Evolutionary conservation across 441 rosid species (phyloP).

Genomic region (Euphorbia celastroides): DNA sequence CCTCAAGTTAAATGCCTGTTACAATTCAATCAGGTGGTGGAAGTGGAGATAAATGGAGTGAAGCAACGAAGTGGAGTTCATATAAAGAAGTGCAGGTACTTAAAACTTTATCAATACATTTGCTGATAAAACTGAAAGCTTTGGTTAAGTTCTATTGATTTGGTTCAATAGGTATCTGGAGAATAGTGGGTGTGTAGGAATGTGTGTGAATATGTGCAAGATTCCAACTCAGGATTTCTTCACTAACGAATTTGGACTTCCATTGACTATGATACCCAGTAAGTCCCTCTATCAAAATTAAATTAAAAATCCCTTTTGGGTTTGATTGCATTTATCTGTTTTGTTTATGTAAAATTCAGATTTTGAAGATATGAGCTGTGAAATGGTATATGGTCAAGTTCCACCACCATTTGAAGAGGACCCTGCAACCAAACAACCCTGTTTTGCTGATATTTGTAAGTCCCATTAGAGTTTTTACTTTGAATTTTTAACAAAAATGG

Average conservation of each 20-base stretch:
- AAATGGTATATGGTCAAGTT: slow-evolving; percentile 89
- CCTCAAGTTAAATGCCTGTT: background rate
- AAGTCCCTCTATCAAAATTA: slow-evolving; percentile 16
- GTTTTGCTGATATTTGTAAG: slow-evolving; percentile 59
- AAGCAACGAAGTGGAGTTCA: slow-evolving; percentile 90
- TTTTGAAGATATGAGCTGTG: slow-evolving; percentile 96
- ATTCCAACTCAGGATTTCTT: slow-evolving; percentile 97
- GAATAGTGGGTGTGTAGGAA: slow-evolving; percentile 95
- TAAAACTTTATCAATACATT: too few species aligned
- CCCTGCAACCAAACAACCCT: slow-evolving; percentile 54
- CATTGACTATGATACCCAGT: slow-evolving; percentile 91
- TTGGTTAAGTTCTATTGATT: background rate
- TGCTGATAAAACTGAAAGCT: background rate
- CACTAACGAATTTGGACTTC: slow-evolving; percentile 93
- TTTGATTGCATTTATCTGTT: too few species aligned
- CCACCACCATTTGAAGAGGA: slow-evolving; percentile 81
- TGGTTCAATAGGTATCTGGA: slow-evolving; percentile 63
- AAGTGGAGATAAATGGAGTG: slow-evolving; percentile 77
- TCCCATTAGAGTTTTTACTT: background rate
- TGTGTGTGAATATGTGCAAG: slow-evolving; percentile 96
- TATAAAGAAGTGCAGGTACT: slow-evolving; percentile 86
- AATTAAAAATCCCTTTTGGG: background rate
- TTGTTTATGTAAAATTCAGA: slow-evolving; percentile 29
- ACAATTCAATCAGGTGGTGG: slow-evolving; percentile 48
- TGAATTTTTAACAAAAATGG: too few species aligned